A percentile compares a stretch with the other conserved stretches of the same genome.
phyloP scores from a whole-genome alignment of 1,284 basidiomycete species.

The Marasmius fiardii region DNA sequence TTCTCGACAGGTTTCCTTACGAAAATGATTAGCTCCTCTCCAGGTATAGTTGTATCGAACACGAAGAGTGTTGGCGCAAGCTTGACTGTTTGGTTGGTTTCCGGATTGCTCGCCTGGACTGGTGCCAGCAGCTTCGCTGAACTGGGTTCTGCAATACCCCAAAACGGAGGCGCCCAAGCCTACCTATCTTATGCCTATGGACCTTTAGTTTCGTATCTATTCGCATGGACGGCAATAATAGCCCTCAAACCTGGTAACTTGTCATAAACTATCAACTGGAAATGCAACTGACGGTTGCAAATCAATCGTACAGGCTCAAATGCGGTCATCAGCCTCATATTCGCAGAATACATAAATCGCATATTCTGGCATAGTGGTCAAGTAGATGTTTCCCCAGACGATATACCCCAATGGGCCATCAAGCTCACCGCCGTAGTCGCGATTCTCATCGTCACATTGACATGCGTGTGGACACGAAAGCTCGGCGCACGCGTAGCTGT shows the following conservation, averaged over 20 bases:
- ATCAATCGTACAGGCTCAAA: slow-evolving; percentile 45
- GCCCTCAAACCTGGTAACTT: slow-evolving; percentile 76
- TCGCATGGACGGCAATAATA: slow-evolving; percentile 88
- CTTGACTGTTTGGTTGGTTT: slow-evolving; percentile 74
- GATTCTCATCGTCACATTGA: slow-evolving; percentile 65
- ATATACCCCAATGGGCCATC: slow-evolving; percentile 90
- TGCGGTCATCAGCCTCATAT: slow-evolving; percentile 71
- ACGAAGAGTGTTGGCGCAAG: slow-evolving; percentile 85
- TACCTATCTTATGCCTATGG: slow-evolving; percentile 89
- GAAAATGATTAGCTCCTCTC: slow-evolving; percentile 66
- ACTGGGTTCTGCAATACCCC: slow-evolving; percentile 78
- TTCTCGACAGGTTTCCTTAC: slow-evolving; percentile 6
- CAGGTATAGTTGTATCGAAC: slow-evolving; percentile 87
- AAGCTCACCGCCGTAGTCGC: slow-evolving; percentile 82
- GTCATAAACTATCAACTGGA: slow-evolving; percentile 15
- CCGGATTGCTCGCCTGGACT: slow-evolving; percentile 88
- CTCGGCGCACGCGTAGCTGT: slow-evolving; percentile 83
- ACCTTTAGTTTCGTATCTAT: slow-evolving; percentile 82
- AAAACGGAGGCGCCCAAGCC: slow-evolving; percentile 88
- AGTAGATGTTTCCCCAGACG: slow-evolving; percentile 66
- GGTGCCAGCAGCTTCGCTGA: slow-evolving; percentile 91
- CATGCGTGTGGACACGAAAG: slow-evolving; percentile 80
- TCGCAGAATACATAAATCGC: slow-evolving; percentile 85
- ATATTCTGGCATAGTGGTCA: slow-evolving; percentile 67
- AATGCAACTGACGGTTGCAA: not conserved